A percentile compares a stretch with the other conserved stretches of the same genome.
Conservation (phyloP, 768 basidiomycete genomes). For the Trametopsis cervina region DNA sequence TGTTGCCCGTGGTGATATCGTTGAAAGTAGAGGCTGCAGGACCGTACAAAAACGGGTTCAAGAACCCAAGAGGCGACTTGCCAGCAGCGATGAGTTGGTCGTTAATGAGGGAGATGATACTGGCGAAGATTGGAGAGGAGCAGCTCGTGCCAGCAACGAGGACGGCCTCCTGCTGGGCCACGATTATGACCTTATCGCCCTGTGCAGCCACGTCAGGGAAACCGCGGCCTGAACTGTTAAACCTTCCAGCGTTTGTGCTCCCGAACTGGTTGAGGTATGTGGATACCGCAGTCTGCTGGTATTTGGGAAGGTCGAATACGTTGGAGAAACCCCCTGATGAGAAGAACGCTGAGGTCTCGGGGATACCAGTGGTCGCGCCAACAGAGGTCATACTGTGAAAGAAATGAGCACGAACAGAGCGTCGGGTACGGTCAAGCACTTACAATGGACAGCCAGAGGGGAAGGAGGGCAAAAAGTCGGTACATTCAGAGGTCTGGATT, state of each 20-base stretch:
- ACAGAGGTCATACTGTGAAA: slow-evolving; percentile 28
- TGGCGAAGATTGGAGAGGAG: slow-evolving; percentile 28
- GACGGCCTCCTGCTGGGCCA: slow-evolving; percentile 11
- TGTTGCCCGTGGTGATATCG: slow-evolving; percentile 27
- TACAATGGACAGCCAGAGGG: slow-evolving; percentile 30
- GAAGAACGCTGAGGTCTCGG: slow-evolving; percentile 26
- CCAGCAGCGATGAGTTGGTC: slow-evolving; percentile 24
- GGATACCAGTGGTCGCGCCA: slow-evolving; percentile 26
- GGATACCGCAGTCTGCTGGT: slow-evolving; percentile 32
- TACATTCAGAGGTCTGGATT: slow-evolving; percentile 21
- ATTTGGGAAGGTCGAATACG: slow-evolving; percentile 25
- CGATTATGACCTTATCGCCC: slow-evolving; percentile 27
- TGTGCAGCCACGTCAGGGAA: slow-evolving; percentile 43
- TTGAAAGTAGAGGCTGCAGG: slow-evolving; percentile 22
- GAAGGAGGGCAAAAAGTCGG: slow-evolving; percentile 28
- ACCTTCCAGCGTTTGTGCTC: slow-evolving; percentile 23
- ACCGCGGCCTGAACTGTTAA: slow-evolving; percentile 31
- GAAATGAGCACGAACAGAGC: too few relatives aligned
- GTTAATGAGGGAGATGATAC: slow-evolving; percentile 28
- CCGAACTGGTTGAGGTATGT: slow-evolving; percentile 29
- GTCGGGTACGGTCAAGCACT: slow-evolving; percentile 6
- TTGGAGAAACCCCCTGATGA: slow-evolving; percentile 32
- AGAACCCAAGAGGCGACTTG: slow-evolving; percentile 26
- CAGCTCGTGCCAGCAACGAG: slow-evolving; percentile 26
- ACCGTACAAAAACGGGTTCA: slow-evolving; percentile 31